These are phyloP conservation scores for Penicillium waksmanii DNA, from an alignment of 495 filamentous ascomycete genomes.

Conservation along the genomic window DNA sequence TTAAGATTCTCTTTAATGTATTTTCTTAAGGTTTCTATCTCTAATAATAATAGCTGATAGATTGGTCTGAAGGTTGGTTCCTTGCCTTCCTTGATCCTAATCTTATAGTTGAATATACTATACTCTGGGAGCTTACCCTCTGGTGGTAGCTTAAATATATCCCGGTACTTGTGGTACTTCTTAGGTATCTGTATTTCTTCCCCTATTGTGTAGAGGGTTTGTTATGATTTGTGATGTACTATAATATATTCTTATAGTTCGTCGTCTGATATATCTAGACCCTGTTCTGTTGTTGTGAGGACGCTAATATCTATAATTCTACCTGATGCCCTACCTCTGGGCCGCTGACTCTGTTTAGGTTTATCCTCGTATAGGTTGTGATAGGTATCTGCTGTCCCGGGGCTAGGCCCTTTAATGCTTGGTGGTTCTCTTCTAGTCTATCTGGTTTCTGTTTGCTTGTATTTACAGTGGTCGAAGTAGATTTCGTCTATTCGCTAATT, in stretches of 20 bases:
- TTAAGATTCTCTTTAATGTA: constrained; percentile 26
- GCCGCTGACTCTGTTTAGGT: background rate
- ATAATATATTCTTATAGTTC: background rate
- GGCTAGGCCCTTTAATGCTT: background rate
- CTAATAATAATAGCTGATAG: background rate
- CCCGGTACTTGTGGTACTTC: constrained; percentile 7
- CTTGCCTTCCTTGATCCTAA: background rate
- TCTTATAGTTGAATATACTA: background rate
- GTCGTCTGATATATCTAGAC: background rate
- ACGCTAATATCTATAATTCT: background rate
- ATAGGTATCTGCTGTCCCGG: background rate
- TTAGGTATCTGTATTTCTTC: constrained; percentile 9
- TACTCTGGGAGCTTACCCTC: constrained; percentile 6
- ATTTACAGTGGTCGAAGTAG: too few relatives aligned
- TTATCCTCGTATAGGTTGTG: background rate
- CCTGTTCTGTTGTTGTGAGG: background rate
- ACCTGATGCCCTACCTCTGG: background rate
- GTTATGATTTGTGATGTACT: background rate
- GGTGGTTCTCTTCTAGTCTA: background rate
- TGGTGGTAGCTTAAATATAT: constrained; percentile 5
- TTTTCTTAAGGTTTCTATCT: background rate
- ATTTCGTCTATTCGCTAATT: too few relatives aligned
- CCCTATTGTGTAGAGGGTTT: background rate
- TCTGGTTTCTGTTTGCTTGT: background rate
- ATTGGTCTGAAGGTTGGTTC: background rate